Conservation (phyloP, 805 yeast genomes). For the Yamadazyma takamatsuzukensis region DNA sequence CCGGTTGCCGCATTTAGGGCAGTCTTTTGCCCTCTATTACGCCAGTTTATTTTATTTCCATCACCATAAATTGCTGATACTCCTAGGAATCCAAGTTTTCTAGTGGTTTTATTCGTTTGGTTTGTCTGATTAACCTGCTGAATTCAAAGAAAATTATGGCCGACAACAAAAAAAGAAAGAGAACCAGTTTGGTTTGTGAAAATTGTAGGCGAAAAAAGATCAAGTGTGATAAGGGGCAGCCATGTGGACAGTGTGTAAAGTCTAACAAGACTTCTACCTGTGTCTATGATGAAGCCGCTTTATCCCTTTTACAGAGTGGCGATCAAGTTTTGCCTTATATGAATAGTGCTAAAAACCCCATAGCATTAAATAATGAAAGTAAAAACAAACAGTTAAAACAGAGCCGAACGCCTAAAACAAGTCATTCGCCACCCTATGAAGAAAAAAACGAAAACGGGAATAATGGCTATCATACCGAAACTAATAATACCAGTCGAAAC, state of each 20-base stretch:
- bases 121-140: too few relatives aligned
- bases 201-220: conserved; percentile 32
- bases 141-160: too few relatives aligned
- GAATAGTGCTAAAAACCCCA: conserved; percentile 12
- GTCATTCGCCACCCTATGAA: neutral
- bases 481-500: too few relatives aligned
- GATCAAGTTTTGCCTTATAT: conserved; percentile 8
- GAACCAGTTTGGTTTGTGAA: conserved; percentile 35
- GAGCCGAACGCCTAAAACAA: neutral
- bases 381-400: neutral
- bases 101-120: too few relatives aligned
- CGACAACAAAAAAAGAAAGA: conserved; percentile 27
- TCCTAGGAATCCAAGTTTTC: too few relatives aligned
- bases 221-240: conserved; percentile 34
- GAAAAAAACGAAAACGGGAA: conserved; percentile 2
- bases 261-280: conserved; percentile 17
- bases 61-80: too few relatives aligned
- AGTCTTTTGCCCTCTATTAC: too few relatives aligned
- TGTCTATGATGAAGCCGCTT: conserved; percentile 12
- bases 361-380: conserved; percentile 2
- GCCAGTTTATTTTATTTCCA: too few relatives aligned
- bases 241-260: conserved; percentile 30
- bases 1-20: too few relatives aligned
- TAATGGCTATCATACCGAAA: too few relatives aligned
- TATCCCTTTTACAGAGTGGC: too few relatives aligned